Conservation (phyloP, 257 asterid species). For the Nicotiana otophora region DNA sequence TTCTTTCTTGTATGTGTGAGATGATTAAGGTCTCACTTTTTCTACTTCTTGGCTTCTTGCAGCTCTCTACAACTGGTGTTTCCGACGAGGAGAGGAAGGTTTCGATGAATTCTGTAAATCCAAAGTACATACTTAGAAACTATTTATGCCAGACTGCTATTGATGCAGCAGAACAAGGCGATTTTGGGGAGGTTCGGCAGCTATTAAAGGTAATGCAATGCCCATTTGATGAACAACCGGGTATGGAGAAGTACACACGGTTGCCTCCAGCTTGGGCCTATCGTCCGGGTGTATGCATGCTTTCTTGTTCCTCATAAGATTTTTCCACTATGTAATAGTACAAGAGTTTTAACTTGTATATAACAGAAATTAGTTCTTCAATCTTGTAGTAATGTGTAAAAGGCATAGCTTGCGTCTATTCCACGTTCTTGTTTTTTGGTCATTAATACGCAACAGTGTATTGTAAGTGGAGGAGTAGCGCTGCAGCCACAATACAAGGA, state of each 20-base stretch:
- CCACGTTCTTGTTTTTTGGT: neutral
- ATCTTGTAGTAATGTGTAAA: neutral
- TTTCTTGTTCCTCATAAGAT: constrained; percentile 87
- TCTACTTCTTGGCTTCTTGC: neutral
- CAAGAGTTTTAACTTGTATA: constrained; percentile 2
- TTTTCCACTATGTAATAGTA: constrained; percentile 8
- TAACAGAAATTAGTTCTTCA: neutral
- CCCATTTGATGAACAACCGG: constrained; percentile 88
- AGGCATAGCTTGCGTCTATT: neutral
- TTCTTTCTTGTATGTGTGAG: neutral
- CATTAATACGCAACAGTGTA: neutral
- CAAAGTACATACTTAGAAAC: constrained; percentile 82
- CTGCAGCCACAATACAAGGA: neutral
- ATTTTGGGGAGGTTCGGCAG: constrained; percentile 72
- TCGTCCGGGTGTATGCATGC: constrained; percentile 98
- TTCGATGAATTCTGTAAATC: constrained; percentile 83
- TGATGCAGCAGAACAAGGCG: constrained; percentile 87
- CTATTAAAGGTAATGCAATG: constrained; percentile 64
- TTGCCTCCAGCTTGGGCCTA: constrained; percentile 98
- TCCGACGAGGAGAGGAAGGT: constrained; percentile 68
- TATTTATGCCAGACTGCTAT: constrained; percentile 92
- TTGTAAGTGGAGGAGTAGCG: neutral
- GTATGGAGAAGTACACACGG: constrained; percentile 85
- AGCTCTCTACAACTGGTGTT: constrained; percentile 60
- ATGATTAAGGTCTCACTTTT: neutral